These are phyloP conservation scores for Monosporascus sp. DNA, from an alignment of 2,329 filamentous ascomycete genomes.

Conservation along the genomic window DNA sequence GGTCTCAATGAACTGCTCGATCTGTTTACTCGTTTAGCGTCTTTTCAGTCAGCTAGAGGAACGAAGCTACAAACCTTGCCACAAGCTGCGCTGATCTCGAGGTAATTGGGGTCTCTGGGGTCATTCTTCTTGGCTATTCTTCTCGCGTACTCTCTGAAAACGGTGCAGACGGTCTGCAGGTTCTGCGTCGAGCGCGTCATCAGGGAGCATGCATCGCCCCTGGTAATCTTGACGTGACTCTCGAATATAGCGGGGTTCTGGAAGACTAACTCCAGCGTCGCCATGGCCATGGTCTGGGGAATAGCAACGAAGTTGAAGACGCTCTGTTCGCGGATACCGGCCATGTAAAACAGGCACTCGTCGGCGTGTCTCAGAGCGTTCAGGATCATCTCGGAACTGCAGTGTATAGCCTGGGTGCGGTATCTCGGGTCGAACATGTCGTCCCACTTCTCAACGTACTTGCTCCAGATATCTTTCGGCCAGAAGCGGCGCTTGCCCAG, in stretches of 20 bases:
- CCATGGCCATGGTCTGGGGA: constrained; percentile 95
- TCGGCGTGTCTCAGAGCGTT: constrained; percentile 82
- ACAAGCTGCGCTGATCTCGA: constrained; percentile 86
- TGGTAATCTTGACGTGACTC: constrained; percentile 91
- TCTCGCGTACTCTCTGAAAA: constrained; percentile 73
- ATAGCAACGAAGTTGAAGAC: constrained; percentile 99
- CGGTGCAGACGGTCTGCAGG: constrained; percentile 70
- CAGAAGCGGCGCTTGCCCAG: constrained; percentile 87
- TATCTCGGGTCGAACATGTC: constrained; percentile 84
- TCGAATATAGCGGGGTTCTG: constrained; percentile 83
- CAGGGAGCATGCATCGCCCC: constrained; percentile 83
- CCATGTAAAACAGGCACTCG: constrained; percentile 97
- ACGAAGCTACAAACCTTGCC: constrained; percentile 57
- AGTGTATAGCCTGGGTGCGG: constrained; percentile 71
- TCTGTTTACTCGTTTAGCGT: constrained; percentile 40
- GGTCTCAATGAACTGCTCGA: constrained; percentile 92
- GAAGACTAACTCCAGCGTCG: constrained; percentile 87
- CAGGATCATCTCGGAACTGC: constrained; percentile 89
- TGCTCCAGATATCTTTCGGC: constrained; percentile 95
- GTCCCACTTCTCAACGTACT: constrained; percentile 84
- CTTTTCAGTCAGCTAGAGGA: constrained; percentile 2
- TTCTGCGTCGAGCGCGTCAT: constrained; percentile 95
- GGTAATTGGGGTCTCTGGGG: constrained; percentile 84
- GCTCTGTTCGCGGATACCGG: constrained; percentile 88
- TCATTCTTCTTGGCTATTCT: constrained; percentile 92